Conservation (phyloP, 805 yeast species). For the Myxozyma neglecta region DNA sequence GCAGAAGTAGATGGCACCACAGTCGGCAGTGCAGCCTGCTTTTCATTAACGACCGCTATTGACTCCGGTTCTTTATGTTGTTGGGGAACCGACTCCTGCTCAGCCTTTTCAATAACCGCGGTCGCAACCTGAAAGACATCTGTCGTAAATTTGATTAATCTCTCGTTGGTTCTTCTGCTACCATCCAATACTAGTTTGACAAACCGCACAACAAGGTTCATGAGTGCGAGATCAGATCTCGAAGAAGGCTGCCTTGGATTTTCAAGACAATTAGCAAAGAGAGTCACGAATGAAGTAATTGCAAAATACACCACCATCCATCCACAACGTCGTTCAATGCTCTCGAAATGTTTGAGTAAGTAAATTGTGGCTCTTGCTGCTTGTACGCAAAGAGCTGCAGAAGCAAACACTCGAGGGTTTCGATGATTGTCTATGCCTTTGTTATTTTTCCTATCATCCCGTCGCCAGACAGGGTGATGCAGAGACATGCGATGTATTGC, state of each 20-base stretch:
- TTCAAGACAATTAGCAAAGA: conserved; percentile 32
- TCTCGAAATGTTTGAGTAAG: conserved; percentile 23
- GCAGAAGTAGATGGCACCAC: too few species aligned
- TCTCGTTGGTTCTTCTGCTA: neutral
- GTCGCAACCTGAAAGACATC: conserved; percentile 10
- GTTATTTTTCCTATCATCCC: neutral
- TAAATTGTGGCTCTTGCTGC: conserved; percentile 33
- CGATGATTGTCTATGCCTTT: neutral
- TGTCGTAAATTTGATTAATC: neutral
- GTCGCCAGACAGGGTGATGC: conserved; percentile 30
- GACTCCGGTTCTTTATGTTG: neutral
- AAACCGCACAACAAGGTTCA: conserved; percentile 20
- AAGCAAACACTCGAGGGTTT: conserved; percentile 34
- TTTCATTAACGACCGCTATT: neutral
- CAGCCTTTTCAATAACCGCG: conserved; percentile 14
- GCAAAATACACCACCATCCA: conserved; percentile 24
- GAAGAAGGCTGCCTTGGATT: conserved; percentile 32
- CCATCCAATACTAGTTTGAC: conserved; percentile 5
- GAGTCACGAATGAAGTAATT: conserved; percentile 23
- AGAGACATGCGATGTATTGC: conserved; percentile 33
- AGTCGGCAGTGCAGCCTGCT: too few species aligned
- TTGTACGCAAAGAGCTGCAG: conserved; percentile 34
- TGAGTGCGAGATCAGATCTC: conserved; percentile 31
- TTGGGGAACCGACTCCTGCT: neutral
- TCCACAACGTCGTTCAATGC: conserved; percentile 19